Evolutionary conservation across 1,284 basidiomycete genomes (phyloP).

Genomic region (Ceraceosorus guamensis): DNA sequence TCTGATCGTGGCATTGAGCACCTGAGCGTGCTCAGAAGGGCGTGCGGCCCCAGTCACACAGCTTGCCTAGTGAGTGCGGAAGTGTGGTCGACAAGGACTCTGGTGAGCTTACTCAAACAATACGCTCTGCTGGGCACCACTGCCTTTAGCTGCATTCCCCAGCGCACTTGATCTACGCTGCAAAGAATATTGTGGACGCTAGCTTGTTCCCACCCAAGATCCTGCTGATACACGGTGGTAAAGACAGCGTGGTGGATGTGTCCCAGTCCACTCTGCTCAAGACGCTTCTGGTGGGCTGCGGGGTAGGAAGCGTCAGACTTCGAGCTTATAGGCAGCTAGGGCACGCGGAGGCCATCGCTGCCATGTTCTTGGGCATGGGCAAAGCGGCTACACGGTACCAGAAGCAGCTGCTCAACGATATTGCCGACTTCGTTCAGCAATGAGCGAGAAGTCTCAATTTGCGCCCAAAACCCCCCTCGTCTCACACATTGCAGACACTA

Average conservation of each 20-base stretch:
- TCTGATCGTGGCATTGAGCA: constrained; percentile 49
- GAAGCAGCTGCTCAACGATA: constrained; percentile 40
- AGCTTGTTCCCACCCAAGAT: constrained; percentile 46
- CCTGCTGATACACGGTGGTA: constrained; percentile 50
- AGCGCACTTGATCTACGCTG: constrained; percentile 49
- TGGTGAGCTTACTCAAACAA: neutral
- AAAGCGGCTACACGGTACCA: constrained; percentile 45
- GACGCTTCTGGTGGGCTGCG: constrained; percentile 50
- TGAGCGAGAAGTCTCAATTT: neutral
- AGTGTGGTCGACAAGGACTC: neutral
- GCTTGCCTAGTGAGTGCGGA: constrained; percentile 34
- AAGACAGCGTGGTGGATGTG: constrained; percentile 47
- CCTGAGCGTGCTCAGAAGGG: constrained; percentile 46
- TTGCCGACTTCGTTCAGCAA: constrained; percentile 22
- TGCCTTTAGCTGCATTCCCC: constrained; percentile 43
- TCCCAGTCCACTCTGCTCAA: constrained; percentile 49
- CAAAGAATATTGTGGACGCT: constrained; percentile 48
- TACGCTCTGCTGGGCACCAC: neutral
- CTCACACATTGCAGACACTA: too few relatives aligned
- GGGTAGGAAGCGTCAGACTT: constrained; percentile 44
- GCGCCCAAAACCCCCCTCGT: too few relatives aligned
- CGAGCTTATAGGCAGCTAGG: constrained; percentile 47
- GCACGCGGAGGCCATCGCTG: constrained; percentile 46
- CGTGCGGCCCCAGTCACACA: constrained; percentile 48
- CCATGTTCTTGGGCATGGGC: constrained; percentile 37